These are phyloP conservation scores for Tetrapyrgos nigripes DNA, from an alignment of 1,284 basidiomycete species.

Conservation along the genomic window DNA sequence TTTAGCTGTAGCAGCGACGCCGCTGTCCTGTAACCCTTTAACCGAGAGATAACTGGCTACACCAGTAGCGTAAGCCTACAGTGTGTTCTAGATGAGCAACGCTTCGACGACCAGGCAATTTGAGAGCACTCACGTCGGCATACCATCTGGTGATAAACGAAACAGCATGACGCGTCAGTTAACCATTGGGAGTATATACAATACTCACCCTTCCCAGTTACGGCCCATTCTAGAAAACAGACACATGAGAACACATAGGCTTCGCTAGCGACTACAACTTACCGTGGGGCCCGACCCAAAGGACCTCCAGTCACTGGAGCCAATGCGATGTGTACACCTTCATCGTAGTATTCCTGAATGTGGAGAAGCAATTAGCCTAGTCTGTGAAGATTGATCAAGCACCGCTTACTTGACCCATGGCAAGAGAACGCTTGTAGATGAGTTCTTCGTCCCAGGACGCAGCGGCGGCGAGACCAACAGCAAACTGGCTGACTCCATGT, in stretches of 20 bases:
- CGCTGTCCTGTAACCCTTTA: conserved; percentile 50
- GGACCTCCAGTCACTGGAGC: conserved; percentile 43
- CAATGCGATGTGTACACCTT: conserved; percentile 64
- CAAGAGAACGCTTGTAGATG: conserved; percentile 60
- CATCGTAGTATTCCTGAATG: conserved; percentile 34
- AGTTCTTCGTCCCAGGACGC: conserved; percentile 39
- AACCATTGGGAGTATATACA: neutral
- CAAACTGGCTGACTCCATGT: neutral
- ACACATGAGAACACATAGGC: neutral
- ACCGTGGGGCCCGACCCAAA: conserved; percentile 34
- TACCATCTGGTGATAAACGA: neutral
- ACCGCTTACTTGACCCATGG: conserved; percentile 61
- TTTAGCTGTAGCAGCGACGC: conserved; percentile 52
- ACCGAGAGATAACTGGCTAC: conserved; percentile 50
- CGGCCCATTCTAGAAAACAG: conserved; percentile 54
- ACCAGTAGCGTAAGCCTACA: conserved; percentile 48
- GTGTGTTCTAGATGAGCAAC: neutral
- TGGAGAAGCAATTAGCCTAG: neutral
- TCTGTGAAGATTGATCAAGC: neutral
- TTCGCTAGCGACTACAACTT: conserved; percentile 30
- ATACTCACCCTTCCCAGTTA: conserved; percentile 63
- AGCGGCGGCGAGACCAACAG: neutral
- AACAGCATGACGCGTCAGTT: no score
- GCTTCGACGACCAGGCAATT: neutral
- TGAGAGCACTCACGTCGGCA: conserved; percentile 25